phyloP scores from a whole-genome alignment of 148 eudicot genomes.

The Simmondsia chinensis region DNA sequence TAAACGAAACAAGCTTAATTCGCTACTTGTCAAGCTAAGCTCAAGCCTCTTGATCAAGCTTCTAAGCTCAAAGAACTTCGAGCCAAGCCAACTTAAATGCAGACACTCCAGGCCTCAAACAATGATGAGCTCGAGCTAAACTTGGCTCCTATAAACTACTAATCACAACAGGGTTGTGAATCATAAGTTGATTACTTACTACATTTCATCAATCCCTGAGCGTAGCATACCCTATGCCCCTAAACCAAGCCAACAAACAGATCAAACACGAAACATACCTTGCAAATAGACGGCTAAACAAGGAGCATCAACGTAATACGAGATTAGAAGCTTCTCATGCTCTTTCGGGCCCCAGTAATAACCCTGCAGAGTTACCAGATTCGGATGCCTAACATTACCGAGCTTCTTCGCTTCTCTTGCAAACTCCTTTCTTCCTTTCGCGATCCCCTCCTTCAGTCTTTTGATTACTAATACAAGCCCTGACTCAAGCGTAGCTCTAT shows the following conservation, averaged over 20 bases:
- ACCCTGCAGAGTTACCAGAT: conserved; percentile 54
- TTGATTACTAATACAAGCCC: conserved; percentile 47
- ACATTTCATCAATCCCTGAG: no score
- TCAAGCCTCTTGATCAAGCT: no score
- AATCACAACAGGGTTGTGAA: no score
- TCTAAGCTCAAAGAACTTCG: no score
- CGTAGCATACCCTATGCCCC: no score
- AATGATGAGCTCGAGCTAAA: no score
- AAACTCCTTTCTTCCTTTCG: conserved; percentile 65
- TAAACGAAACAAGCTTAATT: no score
- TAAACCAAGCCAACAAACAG: background rate
- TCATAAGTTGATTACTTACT: no score
- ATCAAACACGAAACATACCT: conserved; percentile 25
- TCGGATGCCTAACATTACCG: conserved; percentile 50
- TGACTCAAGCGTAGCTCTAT: conserved; percentile 43
- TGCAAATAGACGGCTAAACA: conserved; percentile 58
- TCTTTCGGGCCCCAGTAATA: conserved; percentile 75
- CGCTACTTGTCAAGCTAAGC: no score
- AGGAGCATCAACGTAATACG: conserved; percentile 48
- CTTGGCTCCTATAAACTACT: no score
- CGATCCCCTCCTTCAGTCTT: conserved; percentile 58
- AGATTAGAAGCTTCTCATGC: conserved; percentile 59
- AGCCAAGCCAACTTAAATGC: no score
- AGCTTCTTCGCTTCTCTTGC: conserved; percentile 67
- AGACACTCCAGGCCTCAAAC: no score